Evolutionary conservation across 768 basidiomycete species (phyloP), one percentile per base, ranked within the genome.

Genomic region (Calocybe indica): DNA sequence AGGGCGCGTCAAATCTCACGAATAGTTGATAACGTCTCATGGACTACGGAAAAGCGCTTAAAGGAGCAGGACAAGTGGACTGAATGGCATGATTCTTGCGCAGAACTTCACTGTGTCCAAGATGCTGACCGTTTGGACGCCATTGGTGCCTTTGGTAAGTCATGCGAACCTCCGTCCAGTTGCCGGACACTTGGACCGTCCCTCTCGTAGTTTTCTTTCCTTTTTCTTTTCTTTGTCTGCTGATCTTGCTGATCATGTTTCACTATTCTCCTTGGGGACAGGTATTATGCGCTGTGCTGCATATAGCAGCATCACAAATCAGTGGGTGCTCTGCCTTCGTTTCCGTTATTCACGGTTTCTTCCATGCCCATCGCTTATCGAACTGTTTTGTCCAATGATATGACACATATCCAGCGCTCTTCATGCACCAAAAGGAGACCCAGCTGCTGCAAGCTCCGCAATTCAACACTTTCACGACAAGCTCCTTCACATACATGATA

Each of bases 381-480:
- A 41, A 7, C 33, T 52, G 14, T 48, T 36, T 9, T 32, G 15
- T 32, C 44, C 2, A 22, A 22, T 45, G 40, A 28, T 43, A 37
- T 41, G 6, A 46, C 42, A 40, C 43, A 35, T 39, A 45, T 39
- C 12, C 46, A 77, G 75, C 12, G 63, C 73, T 14, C 66, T 77
- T 14, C 68, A 78, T 58, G 65, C 71, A 44, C 78, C 81, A 3
- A 48, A 67, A 40, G 74, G 67, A 37, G 74, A 82, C 55, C 64
- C 75, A 42, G 68, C 64, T 11, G 56, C 63, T 14, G 57, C 64
- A 4, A 56, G 64, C 28, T 81, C 82, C 0, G 83, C 88, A 5
- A 80, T 92, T 28, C 77, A 80, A 48, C 92, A 95, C 59, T 95
- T 94, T 60, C 68, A 91, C 54, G 88, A 92, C 56, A 95, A 94